Base-by-base conservation (phyloP, 306 rosid genomes). In the Ochetophila trinervis region DNA sequence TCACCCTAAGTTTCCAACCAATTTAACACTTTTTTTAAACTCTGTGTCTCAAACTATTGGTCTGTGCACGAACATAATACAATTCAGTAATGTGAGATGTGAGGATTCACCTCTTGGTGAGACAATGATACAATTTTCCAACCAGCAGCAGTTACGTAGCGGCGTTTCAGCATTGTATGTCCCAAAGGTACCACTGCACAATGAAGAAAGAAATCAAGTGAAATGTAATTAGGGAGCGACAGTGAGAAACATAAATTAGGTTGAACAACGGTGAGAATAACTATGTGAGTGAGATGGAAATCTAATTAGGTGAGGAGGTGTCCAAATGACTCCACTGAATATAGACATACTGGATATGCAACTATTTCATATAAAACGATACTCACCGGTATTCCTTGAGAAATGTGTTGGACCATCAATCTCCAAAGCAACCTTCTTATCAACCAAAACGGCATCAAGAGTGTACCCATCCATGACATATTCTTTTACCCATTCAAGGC, bases 391-490 rank as follows among this genome's bases (percentile, higher is more conserved):
- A 48, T 93, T 93, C 85, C 98, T 87, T 48, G 98, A 89, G 89
- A 93, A 93, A 83, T 93, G 98, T 14, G 97, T 87, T 60, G 97
- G 97, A 56, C 98, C 98, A 80, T 93, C 97, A 72, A 93, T 93
- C 80, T 93, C 98, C 81, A 93, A 49, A 72, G 91, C 97, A 74
- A 93, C 70, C 82, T 82, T 87, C 85, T 84, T 87, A 76, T 84
- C 91, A 66, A 82, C 65, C 65, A 87, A 4, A 56, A 84, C 96
- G 13, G 96, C 97, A 71, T 93, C 98, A 78, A 89, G 69, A 53
- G 94, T 78, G 84, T 89, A 92, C 57, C 85, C 89, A 49, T 87
- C 95, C 30, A 86, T 77, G 51, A 54, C 87, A 69, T 84, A 79
- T 74, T 93, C 98, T 78, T 74, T 85, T 59, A 82, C 79, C 97